Base-by-base conservation (phyloP, 441 rosid species). In the Jatropha podagrica region DNA sequence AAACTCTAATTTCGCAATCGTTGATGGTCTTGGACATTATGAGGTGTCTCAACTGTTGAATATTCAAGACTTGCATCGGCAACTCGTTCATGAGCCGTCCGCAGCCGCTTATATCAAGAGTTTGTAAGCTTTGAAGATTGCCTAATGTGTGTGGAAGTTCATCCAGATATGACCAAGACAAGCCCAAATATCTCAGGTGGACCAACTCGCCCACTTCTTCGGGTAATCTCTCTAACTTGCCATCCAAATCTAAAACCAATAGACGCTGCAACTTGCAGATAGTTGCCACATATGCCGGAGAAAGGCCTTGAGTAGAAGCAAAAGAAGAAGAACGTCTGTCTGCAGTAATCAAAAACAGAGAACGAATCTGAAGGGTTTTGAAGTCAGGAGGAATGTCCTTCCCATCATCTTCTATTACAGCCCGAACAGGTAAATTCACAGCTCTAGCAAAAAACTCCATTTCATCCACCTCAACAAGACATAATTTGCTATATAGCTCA, bases 111-210 rank as follows among this genome's bases (percentile, higher is more conserved):
- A 63, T 26, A 23, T 78, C 74, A 65, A 78, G 37, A 51, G 81
- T 74, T 63, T 64, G 77, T 12, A 78, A 60, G 0, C 63, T 46
- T 40, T 69, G 77, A 69, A 78, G 81, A 68, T 69, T 69, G 32
- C 54, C 37, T 26, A 78, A 27, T 17, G 67, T 69, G 26, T 1
- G 46, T 2, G 81, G 81, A 55, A 79, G 72, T 65, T 69, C 68
- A 37, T 74, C 27, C 3, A 79, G 41, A 46, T 26, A 1, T 13
- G 78, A 64, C 5, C 12, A 8, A 48, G 0, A 4, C 72, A 79
- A 37, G 15, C 72, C 70, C 13, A 79, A 69, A 71, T 79, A 79
- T 37, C 38, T 71, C 12, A 79, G 75, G 41, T 56, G 61, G 69
- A 46, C 17, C 63, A 74, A 15, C 23, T 48, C 55, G 37, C 71